Conservation (phyloP, 2,329 filamentous ascomycete species). For the Catunica adiposa region DNA sequence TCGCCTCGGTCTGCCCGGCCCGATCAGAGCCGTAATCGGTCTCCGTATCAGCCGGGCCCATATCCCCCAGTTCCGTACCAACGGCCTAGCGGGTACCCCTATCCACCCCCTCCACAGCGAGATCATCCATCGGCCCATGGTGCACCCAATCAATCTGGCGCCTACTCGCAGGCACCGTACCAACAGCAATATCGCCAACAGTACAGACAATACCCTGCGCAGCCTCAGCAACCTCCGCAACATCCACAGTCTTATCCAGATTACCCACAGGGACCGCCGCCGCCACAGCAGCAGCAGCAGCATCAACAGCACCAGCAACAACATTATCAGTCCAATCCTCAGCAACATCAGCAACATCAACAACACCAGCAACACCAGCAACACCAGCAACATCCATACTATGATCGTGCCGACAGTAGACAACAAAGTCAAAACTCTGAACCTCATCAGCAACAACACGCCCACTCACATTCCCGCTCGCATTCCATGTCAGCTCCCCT, state of each 20-base stretch:
- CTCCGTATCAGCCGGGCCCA: background rate
- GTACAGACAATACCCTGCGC: no score
- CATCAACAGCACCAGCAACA: conserved; percentile 4
- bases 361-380: background rate
- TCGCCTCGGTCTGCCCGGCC: background rate
- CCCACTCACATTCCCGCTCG: conserved; percentile 12
- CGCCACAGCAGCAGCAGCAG: background rate
- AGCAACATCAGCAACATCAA: background rate
- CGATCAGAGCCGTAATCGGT: background rate
- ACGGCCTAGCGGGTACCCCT: conserved; percentile 1
- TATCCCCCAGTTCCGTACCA: no score
- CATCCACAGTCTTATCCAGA: background rate
- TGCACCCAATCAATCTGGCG: no score
- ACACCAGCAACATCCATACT: conserved; percentile 1
- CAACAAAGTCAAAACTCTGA: conserved; percentile 16
- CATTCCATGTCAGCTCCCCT: conserved; percentile 11
- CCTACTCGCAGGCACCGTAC: no score
- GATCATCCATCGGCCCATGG: no score
- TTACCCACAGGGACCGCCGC: background rate
- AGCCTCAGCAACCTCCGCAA: background rate
- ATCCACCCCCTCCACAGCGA: background rate
- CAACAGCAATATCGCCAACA: background rate
- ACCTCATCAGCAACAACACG: conserved; percentile 16
- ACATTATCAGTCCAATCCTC: no score
- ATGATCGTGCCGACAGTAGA: conserved; percentile 17